Evolutionary conservation across 345 rosid genomes (phyloP).

Genomic region (Arabis hirsuta): DNA sequence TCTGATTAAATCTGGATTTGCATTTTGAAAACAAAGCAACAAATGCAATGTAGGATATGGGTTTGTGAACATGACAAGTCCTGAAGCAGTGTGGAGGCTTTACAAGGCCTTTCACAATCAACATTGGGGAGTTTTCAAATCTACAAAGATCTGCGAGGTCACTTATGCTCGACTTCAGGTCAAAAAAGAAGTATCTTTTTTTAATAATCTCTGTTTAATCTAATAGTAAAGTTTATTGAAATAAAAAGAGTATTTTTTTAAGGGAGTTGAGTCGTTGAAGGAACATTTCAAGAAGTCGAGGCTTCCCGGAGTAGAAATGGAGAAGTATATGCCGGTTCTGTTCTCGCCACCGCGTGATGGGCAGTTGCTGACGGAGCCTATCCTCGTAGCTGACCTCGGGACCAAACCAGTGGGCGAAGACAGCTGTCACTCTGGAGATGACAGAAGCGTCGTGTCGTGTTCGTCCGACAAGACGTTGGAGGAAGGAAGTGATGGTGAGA

Average conservation of each 20-base stretch:
- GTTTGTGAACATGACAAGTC: constrained; percentile 95
- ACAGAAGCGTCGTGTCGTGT: neutral
- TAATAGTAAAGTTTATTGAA: neutral
- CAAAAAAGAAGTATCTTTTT: neutral
- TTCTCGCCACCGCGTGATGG: constrained; percentile 94
- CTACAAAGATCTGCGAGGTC: constrained; percentile 85
- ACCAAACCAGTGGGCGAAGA: neutral
- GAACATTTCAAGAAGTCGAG: constrained; percentile 86
- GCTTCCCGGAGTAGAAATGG: constrained; percentile 66
- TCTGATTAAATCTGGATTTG: neutral
- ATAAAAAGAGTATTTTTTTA: too few species aligned
- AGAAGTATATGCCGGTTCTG: constrained; percentile 72
- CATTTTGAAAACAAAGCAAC: constrained; percentile 47
- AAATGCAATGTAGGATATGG: constrained; percentile 97
- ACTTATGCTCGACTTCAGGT: constrained; percentile 93
- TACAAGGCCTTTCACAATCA: constrained; percentile 82
- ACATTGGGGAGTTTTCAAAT: constrained; percentile 77
- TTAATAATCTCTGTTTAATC: neutral
- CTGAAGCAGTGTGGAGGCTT: constrained; percentile 73
- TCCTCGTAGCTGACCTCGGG: constrained; percentile 44
- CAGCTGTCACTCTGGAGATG: constrained; percentile 1
- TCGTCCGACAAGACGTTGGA: constrained; percentile 34
- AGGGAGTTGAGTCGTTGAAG: constrained; percentile 83
- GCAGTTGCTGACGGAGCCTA: constrained; percentile 56
- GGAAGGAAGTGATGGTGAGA: constrained; percentile 38